phyloP scores from a whole-genome alignment of 176 grass and related monocot genomes.

The sorghum (Sorghum bicolor) region DNA sequence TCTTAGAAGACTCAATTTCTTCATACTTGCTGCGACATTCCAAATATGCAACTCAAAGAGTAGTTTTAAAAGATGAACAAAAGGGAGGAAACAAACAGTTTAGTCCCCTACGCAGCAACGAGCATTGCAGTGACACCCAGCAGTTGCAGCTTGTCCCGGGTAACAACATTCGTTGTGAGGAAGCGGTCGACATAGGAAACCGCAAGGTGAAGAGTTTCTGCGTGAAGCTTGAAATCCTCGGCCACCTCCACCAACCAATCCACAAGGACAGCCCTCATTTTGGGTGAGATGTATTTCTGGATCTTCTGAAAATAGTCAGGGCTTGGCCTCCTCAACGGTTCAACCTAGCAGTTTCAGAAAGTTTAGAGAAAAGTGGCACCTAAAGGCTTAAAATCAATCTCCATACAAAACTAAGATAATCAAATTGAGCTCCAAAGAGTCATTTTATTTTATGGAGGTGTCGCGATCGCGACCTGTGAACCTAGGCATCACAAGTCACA shows the following conservation, averaged over 20 bases:
- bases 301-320: constrained; percentile 32
- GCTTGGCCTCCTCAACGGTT: constrained; percentile 43
- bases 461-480: background rate
- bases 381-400: background rate
- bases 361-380: background rate
- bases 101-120: constrained; percentile 46
- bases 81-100: background rate
- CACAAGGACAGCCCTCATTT: constrained; percentile 51
- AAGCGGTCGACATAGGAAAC: constrained; percentile 53
- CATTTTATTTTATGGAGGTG: background rate
- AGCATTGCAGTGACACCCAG: constrained; percentile 49
- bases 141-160: constrained; percentile 43
- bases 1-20: constrained; percentile 27
- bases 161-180: constrained; percentile 26
- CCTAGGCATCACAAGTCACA: background rate
- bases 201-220: constrained; percentile 45
- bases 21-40: constrained; percentile 56
- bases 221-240: constrained; percentile 48
- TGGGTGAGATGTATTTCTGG: constrained; percentile 35
- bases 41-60: background rate
- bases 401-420: background rate
- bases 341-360: constrained; percentile 16
- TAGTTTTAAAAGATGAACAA: background rate
- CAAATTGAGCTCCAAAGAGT: background rate
- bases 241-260: constrained; percentile 57